Evolutionary conservation across 2,329 filamentous ascomycete species (phyloP), one percentile per base, ranked within the genome.

Genomic region (Cercospora sp.): DNA sequence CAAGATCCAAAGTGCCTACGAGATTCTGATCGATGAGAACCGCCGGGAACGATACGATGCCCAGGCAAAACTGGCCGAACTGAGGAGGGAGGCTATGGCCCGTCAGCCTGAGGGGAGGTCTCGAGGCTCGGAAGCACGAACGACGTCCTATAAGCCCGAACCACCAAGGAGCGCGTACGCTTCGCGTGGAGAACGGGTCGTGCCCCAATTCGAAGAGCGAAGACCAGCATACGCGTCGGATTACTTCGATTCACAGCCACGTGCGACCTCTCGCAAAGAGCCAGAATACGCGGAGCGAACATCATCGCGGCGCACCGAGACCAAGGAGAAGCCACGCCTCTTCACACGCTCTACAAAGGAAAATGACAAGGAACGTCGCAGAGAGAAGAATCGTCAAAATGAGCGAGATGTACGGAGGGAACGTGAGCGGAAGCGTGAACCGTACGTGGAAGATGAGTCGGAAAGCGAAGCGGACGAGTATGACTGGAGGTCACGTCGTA

Each of bases 1-100:
- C 80, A 89, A 89, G 78, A 92, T 98, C 36, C 94, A 97, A 79
- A 88, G 94, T 75, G 94, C 95, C 61, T 99, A 97, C 80, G 95
- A 98, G 80, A 84, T 95, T 31, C 87, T 99, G 69, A 91, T 88
- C 75, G 90, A 97, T 77, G 91, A 94, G 30, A 84, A 82, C 6
- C 88, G 90, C 77, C 85, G 92, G 68, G 80, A 83, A 67, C 88
- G 89, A 73, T 97, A 97, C 79, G 93, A 98, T 80, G 89, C 93
- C 63, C 86, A 90, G 77, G 84, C 90, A 69, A 88, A 85, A 74
- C 79, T 94, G 70, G 87, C 87, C 61, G 87, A 90, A 77, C 81
- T 92, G 75, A 86, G 86, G 77, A 88, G 81, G 70, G 84, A 88
- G 72, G 80, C 82, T 68, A 79, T 83, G 74, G 78, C 80, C 72